phyloP scores from a whole-genome alignment of 2,329 filamentous ascomycete species.

The Alternaria viburni region DNA sequence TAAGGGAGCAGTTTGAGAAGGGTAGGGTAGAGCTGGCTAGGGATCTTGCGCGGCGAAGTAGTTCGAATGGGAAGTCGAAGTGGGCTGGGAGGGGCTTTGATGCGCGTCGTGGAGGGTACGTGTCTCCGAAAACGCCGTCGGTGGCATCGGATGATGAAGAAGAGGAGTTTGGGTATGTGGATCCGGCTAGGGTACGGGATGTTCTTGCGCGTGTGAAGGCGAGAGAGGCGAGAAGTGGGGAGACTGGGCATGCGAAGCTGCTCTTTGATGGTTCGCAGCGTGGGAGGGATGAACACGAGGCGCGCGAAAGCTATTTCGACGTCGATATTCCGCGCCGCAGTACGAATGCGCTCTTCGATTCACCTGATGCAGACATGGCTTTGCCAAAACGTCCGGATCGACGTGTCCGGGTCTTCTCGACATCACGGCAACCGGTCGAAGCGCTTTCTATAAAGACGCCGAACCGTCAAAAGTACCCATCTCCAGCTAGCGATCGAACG shows the following conservation, averaged over 20 bases:
- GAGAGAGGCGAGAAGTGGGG: neutral
- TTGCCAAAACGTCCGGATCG: neutral
- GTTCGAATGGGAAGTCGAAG: neutral
- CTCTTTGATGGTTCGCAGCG: rapidly evolving
- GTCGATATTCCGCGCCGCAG: neutral
- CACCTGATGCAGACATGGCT: neutral
- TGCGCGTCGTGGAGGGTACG: rapidly evolving
- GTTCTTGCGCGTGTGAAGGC: neutral
- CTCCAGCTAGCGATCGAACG: rapidly evolving
- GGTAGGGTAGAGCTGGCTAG: neutral
- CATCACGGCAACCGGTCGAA: too few relatives aligned
- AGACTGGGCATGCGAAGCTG: rapidly evolving
- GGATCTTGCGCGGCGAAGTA: neutral
- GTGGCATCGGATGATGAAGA: neutral
- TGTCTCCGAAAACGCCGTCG: neutral
- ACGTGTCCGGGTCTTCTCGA: neutral
- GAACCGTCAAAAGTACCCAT: neutral
- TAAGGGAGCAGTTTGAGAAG: neutral
- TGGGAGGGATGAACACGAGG: rapidly evolving
- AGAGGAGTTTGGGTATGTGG: neutral
- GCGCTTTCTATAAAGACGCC: too few relatives aligned
- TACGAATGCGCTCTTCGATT: neutral
- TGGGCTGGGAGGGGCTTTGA: neutral
- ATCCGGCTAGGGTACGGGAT: neutral
- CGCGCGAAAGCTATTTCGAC: neutral